Evolutionary conservation across 2,329 filamentous ascomycete species (phyloP).

Genomic region (Chaetomiaceae sp.): DNA sequence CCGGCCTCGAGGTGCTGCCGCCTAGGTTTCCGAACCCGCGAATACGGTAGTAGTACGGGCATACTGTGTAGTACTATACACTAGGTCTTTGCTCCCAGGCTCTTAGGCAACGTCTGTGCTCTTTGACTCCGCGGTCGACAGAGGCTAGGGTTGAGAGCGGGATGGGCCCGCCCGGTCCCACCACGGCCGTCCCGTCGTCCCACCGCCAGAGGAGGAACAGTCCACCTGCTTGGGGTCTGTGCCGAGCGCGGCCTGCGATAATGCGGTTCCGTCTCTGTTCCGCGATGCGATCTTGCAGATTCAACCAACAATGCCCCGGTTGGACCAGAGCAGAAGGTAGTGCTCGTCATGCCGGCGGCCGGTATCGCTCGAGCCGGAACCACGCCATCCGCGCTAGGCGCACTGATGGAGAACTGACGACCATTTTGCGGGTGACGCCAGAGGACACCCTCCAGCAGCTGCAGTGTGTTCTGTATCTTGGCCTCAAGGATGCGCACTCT

Average conservation of each 20-base stretch:
- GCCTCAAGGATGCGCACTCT: neutral
- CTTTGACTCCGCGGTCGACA: neutral
- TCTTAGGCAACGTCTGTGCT: neutral
- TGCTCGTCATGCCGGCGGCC: neutral
- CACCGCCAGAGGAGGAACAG: no score
- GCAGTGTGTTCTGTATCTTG: neutral
- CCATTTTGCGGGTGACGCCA: neutral
- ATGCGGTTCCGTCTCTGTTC: neutral
- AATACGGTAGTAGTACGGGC: no score
- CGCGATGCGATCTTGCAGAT: conserved; percentile 7
- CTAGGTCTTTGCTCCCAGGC: neutral
- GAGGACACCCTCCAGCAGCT: no score
- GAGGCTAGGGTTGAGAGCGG: neutral
- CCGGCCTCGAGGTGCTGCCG: neutral
- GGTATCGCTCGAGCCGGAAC: conserved; percentile 4
- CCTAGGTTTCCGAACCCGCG: neutral
- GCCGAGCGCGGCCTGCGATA: neutral
- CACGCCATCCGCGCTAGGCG: conserved; percentile 11
- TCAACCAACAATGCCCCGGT: no score
- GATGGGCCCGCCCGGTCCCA: conserved; percentile 3
- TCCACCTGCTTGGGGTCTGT: no score
- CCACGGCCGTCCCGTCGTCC: neutral
- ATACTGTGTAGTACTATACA: no score
- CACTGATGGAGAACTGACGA: neutral
- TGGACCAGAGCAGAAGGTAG: neutral